A percentile compares a stretch with the other conserved stretches of the same genome.
These are phyloP conservation scores for Gossypium aridum DNA, from an alignment of 441 rosid genomes.

Conservation along the genomic window DNA sequence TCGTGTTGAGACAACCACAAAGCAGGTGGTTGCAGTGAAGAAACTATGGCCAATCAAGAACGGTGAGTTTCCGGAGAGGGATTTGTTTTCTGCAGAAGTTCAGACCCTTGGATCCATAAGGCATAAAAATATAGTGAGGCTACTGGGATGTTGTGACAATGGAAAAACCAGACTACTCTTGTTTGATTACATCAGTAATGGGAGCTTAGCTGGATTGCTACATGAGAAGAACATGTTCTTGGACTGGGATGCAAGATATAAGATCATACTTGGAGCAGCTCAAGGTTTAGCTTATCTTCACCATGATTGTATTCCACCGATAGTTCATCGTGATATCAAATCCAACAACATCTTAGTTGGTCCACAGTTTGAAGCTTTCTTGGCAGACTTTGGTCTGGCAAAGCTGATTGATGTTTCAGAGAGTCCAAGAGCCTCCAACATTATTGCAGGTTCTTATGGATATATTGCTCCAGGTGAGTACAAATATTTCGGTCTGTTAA, in stretches of 20 bases:
- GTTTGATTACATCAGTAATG: constrained; percentile 64
- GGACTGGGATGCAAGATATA: constrained; percentile 68
- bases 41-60: constrained; percentile 59
- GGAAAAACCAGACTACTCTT: constrained; percentile 52
- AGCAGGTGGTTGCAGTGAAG: constrained; percentile 65
- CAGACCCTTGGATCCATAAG: constrained; percentile 59
- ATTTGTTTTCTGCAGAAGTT: constrained; percentile 65
- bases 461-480: constrained; percentile 75
- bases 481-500: not conserved
- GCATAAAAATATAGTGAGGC: constrained; percentile 67
- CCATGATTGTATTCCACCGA: constrained; percentile 62
- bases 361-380: constrained; percentile 50
- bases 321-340: constrained; percentile 65
- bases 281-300: constrained; percentile 69
- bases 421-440: constrained; percentile 33
- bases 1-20: constrained; percentile 47
- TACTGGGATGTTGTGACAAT: constrained; percentile 58
- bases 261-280: constrained; percentile 56
- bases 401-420: constrained; percentile 49
- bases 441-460: constrained; percentile 66
- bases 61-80: constrained; percentile 46
- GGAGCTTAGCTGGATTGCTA: constrained; percentile 53
- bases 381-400: constrained; percentile 73
- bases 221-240: constrained; percentile 40
- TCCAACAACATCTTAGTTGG: constrained; percentile 66